Evolutionary conservation across 2,329 filamentous ascomycete genomes (phyloP).

Genomic region (Colletotrichum tropicicola): DNA sequence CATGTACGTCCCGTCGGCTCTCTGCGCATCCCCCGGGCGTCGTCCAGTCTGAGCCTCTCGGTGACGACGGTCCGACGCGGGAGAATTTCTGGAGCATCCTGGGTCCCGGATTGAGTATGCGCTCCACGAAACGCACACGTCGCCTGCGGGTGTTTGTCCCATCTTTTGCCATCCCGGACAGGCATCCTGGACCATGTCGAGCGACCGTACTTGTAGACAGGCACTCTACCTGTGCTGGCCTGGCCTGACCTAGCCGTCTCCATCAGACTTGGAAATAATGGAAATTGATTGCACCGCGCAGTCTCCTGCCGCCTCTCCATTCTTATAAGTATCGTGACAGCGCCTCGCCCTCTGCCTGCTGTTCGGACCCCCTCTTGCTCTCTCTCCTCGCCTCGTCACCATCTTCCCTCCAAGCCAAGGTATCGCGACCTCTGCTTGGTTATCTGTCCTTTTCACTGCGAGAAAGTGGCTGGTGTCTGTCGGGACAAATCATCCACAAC

Average conservation of each 20-base stretch:
- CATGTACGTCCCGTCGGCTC: background rate
- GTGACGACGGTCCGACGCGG: constrained; percentile 62
- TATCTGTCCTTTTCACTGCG: background rate
- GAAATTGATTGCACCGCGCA: constrained; percentile 1
- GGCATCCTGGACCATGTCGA: background rate
- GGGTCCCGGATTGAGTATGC: constrained; percentile 29
- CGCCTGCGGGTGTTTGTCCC: background rate
- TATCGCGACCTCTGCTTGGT: background rate
- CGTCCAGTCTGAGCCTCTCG: constrained; percentile 50
- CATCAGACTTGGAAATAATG: background rate
- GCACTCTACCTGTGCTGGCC: background rate
- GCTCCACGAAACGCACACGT: constrained; percentile 32
- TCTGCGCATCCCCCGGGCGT: too few relatives aligned
- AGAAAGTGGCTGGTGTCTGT: constrained; percentile 8
- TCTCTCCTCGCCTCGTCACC: constrained; percentile 6
- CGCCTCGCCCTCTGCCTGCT: background rate
- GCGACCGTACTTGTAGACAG: too few relatives aligned
- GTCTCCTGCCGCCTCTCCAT: background rate
- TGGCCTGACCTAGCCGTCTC: constrained; percentile 7
- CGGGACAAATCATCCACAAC: background rate
- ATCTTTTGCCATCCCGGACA: background rate
- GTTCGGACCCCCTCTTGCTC: background rate
- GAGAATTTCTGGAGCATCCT: constrained; percentile 46
- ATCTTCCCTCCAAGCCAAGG: background rate
- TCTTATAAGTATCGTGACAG: constrained; percentile 26